Base-by-base conservation (phyloP, 345 rosid species). In the Populus pruinosa region DNA sequence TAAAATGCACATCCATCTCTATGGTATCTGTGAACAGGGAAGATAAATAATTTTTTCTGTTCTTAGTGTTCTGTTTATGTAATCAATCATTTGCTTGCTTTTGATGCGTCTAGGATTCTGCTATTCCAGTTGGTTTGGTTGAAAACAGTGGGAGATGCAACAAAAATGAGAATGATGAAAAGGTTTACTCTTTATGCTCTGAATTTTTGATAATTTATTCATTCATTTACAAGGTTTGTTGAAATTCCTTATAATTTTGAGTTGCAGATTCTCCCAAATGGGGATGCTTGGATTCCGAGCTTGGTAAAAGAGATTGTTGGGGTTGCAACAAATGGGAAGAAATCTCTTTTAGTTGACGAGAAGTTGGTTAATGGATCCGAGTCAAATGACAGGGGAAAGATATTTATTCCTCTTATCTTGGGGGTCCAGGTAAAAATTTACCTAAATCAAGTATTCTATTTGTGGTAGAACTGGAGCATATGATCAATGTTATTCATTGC, bases 91-190 rank as follows among this genome's bases (percentile, higher is more conserved):
- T 62, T 27, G 8, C 10, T n/a, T 25, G 50, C 41, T 8, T 80
- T 80, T 72, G 62, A 33, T 82, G 81, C 53, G 62, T 87, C 81
- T 73, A 92, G 97, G 83, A 85, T 35, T 83, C 76, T 77, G 76
- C 82, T 61, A 79, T 91, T 73, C 85, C 84, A 31, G 93, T 87
- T 71, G 87, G 87, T 41, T 87, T 89, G 87, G 92, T 89, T 41
- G 97, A 92, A 87, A 92, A 92, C 82, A 92, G 95, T 56, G 92
- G 95, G 75, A 88, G 93, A 87, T 92, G 97, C 91, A 92, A 79
- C 77, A 92, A 91, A 88, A 92, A 92, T 55, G 97, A 87, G 47
- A 78, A 39, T 35, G 92, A 90, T 41, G 95, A 92, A 83, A 92
- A 92, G 95, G 97, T 91, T 76, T 74, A 61, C 27, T 71, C 50